Conservation (phyloP, 371 early-diverging fungal species). For the Basidiobolus heterosporus region DNA sequence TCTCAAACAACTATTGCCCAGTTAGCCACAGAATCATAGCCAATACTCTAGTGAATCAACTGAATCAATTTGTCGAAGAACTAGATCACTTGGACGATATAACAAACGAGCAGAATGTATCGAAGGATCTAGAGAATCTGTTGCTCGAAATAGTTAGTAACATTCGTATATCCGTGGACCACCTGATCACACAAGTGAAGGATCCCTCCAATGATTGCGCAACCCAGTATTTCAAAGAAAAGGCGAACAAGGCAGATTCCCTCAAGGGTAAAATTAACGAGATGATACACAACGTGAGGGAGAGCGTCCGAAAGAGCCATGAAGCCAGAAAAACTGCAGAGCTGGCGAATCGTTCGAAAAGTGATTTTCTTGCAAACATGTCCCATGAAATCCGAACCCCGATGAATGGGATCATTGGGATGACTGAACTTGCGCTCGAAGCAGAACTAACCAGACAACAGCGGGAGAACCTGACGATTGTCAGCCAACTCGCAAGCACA, state of each 20-base stretch:
- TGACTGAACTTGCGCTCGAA: slow-evolving; percentile 44
- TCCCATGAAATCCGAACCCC: slow-evolving; percentile 61
- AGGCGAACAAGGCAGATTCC: slow-evolving; percentile 61
- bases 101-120: slow-evolving; percentile 32
- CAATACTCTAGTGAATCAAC: slow-evolving; percentile 29
- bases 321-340: slow-evolving; percentile 57
- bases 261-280: slow-evolving; percentile 62
- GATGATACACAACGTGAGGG: slow-evolving; percentile 44
- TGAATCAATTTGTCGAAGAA: slow-evolving; percentile 26
- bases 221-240: slow-evolving; percentile 42
- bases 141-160: slow-evolving; percentile 35
- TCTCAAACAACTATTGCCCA: slow-evolving; percentile 42
- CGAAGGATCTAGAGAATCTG: slow-evolving; percentile 44
- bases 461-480: slow-evolving; percentile 55
- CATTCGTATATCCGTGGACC: slow-evolving; percentile 26
- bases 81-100: slow-evolving; percentile 29
- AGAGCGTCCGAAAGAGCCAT: slow-evolving; percentile 49
- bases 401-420: slow-evolving; percentile 64
- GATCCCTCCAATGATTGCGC: slow-evolving; percentile 37
- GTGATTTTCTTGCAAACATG: slow-evolving; percentile 61
- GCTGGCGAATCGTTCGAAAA: slow-evolving; percentile 51
- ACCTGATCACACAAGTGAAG: slow-evolving; percentile 33
- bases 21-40: slow-evolving; percentile 23
- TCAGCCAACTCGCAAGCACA: slow-evolving; percentile 42
- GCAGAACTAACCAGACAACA: slow-evolving; percentile 54